Percentiles rank a stretch among this genome's conserved stretches.
phyloP scores from a whole-genome alignment of 805 yeast genomes.

The Saturnispora saitoi region DNA sequence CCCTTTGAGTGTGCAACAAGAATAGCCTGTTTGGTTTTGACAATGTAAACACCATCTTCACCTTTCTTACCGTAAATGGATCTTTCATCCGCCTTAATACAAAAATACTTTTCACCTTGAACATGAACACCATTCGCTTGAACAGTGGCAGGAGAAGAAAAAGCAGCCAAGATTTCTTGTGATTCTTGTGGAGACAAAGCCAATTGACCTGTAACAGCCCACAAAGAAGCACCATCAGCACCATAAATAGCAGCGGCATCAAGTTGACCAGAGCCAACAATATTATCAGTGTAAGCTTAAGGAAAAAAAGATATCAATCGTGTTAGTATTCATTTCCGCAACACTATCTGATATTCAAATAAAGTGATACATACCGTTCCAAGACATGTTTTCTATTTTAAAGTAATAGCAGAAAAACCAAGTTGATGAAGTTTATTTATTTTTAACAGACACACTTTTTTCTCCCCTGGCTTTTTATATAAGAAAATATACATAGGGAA shows the following conservation, averaged over 20 bases:
- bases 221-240: constrained; percentile 85
- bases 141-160: constrained; percentile 65
- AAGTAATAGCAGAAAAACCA: neutral
- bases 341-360: too few relatives aligned
- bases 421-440: neutral
- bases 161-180: constrained; percentile 66
- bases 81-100: constrained; percentile 83
- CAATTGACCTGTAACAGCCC: constrained; percentile 80
- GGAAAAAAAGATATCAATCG: neutral
- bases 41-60: constrained; percentile 81
- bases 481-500: constrained; percentile 3
- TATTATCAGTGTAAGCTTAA: constrained; percentile 89
- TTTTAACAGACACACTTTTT: neutral
- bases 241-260: constrained; percentile 93
- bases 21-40: constrained; percentile 89
- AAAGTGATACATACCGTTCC: constrained; percentile 27
- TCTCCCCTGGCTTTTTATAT: neutral
- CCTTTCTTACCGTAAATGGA: constrained; percentile 90
- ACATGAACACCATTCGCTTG: constrained; percentile 84
- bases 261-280: constrained; percentile 76
- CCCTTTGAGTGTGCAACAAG: constrained; percentile 91
- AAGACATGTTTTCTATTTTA: constrained; percentile 20
- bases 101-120: constrained; percentile 78
- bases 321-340: neutral
- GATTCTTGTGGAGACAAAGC: constrained; percentile 63